Evolutionary conservation across 805 yeast species (phyloP), one percentile per base, ranked within the genome.

Genomic region (Candida ortonii): DNA sequence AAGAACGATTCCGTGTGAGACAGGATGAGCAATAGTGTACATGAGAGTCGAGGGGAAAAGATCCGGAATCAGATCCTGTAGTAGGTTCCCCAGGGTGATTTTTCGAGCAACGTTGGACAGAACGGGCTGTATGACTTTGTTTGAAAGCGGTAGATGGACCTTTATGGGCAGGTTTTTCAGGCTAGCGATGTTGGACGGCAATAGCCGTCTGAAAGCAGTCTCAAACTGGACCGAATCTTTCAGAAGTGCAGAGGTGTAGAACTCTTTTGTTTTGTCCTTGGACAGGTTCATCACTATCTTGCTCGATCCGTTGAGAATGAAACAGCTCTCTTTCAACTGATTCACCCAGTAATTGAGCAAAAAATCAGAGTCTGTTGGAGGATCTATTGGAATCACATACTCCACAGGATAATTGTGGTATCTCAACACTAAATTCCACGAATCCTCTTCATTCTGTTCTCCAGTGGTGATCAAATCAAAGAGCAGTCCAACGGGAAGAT

Each of bases 301-400:
- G 5, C 95, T 71, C n/a, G 76, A 72, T 0, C 95, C 95, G 44
- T 80, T 77, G 22, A 84, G 56, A 0, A 87, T 75, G 50, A 70
- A 86, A 49, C 87, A 78, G 4, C 87, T 73, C 52, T 90, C 97
- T 50, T 93, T 90, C 53, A 87, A 61, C 39, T 78, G 87, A 53
- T 90, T 88, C 41, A 79, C 62, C 80, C 93, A 80, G 31, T 74
- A 69, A 32, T 69, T 72, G 28, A 59, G 67, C 38, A 76, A 44
- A 9, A 67, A 52, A 7, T 22, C 48, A 40, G 23, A 13, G 15
- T 35, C 33, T 6, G 33, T 17, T 7, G 38, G 34, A 1, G 40
- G 30, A 2, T 48, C 49, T 2, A 59, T 35, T 29, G 75, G 67
- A 10, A 75, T 62, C 15, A 81, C 47, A 17, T 63, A 56, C 4